phyloP scores from a whole-genome alignment of 768 basidiomycete species.

The Panellus pusillus region DNA sequence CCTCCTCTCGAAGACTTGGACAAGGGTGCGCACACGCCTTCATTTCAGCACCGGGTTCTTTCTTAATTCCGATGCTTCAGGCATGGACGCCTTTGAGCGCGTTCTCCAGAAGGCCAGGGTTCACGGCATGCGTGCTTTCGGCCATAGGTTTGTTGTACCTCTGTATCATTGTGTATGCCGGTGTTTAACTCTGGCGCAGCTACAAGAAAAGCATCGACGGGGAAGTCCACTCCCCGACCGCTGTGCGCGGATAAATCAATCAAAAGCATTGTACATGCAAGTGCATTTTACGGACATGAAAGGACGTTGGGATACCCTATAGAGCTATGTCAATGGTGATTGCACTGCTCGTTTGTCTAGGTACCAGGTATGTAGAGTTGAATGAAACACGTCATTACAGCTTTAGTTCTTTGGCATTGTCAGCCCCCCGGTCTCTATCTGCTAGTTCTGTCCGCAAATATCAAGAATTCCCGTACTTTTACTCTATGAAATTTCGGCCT shows the following conservation, averaged over 20 bases:
- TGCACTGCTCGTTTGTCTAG: no score
- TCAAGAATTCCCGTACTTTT: no score
- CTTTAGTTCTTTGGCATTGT: no score
- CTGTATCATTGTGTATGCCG: neutral
- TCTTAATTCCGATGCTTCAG: slow-evolving; percentile 33
- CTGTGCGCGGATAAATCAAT: neutral
- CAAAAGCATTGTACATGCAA: neutral
- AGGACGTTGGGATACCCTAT: no score
- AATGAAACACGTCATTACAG: no score
- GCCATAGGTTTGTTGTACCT: slow-evolving; percentile 53
- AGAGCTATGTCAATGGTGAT: no score
- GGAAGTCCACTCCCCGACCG: neutral
- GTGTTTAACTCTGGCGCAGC: slow-evolving; percentile 11
- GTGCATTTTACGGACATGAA: neutral
- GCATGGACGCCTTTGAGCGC: slow-evolving; percentile 82
- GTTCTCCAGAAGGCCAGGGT: slow-evolving; percentile 71
- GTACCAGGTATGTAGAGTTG: no score
- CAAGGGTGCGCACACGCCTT: slow-evolving; percentile 47
- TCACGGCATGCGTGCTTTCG: slow-evolving; percentile 60
- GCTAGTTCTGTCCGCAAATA: no score
- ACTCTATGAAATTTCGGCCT: no score
- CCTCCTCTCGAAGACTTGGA: slow-evolving; percentile 80
- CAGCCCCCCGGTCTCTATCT: no score
- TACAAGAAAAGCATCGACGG: slow-evolving; percentile 55
- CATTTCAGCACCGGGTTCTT: neutral